These are phyloP conservation scores for Raffaelea arxii DNA, from an alignment of 2,329 filamentous ascomycete species.

Conservation along the genomic window DNA sequence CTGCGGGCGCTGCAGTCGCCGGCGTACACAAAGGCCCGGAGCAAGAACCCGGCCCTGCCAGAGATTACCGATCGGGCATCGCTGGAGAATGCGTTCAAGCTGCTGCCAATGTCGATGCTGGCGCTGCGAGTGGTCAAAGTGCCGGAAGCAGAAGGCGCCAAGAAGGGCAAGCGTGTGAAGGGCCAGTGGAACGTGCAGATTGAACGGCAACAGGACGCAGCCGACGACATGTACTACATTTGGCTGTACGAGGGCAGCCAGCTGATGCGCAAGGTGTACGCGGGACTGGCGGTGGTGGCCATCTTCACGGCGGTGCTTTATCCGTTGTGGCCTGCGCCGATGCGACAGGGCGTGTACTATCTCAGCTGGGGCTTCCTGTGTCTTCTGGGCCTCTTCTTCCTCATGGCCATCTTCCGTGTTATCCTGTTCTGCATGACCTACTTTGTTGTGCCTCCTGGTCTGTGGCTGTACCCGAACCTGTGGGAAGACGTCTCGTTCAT, in stretches of 20 bases:
- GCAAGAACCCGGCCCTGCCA: conserved; percentile 83
- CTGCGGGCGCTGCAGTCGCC: conserved; percentile 82
- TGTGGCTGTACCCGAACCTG: conserved; percentile 97
- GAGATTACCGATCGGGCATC: conserved; percentile 79
- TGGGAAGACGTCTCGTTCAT: conserved; percentile 99
- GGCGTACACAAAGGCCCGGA: conserved; percentile 79
- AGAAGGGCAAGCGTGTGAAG: conserved; percentile 82
- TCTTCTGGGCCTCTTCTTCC: conserved; percentile 86
- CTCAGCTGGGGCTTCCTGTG: conserved; percentile 88
- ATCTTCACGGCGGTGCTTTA: conserved; percentile 91
- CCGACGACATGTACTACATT: conserved; percentile 84
- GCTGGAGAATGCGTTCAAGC: conserved; percentile 84
- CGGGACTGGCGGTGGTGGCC: conserved; percentile 66
- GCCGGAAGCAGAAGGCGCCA: conserved; percentile 26
- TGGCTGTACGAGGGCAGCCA: conserved; percentile 95
- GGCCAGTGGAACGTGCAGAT: conserved; percentile 94
- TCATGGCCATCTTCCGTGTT: conserved; percentile 93
- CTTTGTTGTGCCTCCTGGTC: conserved; percentile 70
- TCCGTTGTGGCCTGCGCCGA: conserved; percentile 85
- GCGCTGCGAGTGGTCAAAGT: conserved; percentile 81
- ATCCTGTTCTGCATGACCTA: conserved; percentile 92
- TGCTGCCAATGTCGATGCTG: conserved; percentile 87
- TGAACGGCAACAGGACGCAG: conserved; percentile 87
- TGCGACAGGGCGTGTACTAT: conserved; percentile 95
- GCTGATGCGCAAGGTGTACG: conserved; percentile 88